These are phyloP conservation scores for Vitis vinifera DNA, from an alignment of 164 flowering plant genomes.

Conservation along the genomic window ASM3070453v1 NC_081814.1:22742501-22743000, in stretches of 20 bases:
- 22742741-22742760: conserved; percentile 34
- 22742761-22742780: conserved; percentile 9
- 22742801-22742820: neutral
- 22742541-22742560: neutral
- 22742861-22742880: conserved; percentile 30
- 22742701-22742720: conserved; percentile 27
- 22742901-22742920: conserved; percentile 20
- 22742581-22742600: conserved; percentile 29
- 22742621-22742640: conserved; percentile 12
- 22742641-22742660: conserved; percentile 19
- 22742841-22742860: conserved; percentile 46
- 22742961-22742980: conserved; percentile 66
- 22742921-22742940: conserved; percentile 59
- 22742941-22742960: conserved; percentile 40
- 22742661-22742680: conserved; percentile 17
- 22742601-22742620: conserved; percentile 20
- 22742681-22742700: conserved; percentile 19
- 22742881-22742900: conserved; percentile 36
- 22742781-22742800: neutral
- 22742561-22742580: neutral
- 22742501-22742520: conserved; percentile 29
- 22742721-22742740: conserved; percentile 49
- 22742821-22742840: neutral
- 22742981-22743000: conserved; percentile 61
- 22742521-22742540: neutral